Evolutionary conservation across 129 eudicot genomes (phyloP), one percentile per base, ranked within the genome.

Genomic region (Mikania micrantha): DNA sequence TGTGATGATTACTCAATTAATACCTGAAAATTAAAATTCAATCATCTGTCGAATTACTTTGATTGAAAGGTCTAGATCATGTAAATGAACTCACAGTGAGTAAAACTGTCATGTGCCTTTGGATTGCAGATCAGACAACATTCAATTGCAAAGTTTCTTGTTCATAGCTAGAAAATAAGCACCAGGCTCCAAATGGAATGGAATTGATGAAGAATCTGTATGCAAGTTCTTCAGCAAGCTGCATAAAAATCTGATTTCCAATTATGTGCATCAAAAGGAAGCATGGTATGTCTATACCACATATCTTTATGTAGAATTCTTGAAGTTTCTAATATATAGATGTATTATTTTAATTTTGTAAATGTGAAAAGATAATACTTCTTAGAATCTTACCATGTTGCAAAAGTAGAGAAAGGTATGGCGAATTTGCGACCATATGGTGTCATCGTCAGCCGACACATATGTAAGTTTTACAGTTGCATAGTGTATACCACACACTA

Each of bases 391-490:
- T 73, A 81, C 81, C 79, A 68, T 79, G 78, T 83, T 72, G 84
- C 79, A 83, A 68, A 83, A 80, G 72, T 76, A 76, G 76, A 78
- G 85, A 66, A 87, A 71, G 90, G 87, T 69, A 84, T 70, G 90
- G 86, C 79, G 79, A 69, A 77, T 74, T 74, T 54, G 48, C 73
- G 63, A 74, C 84, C 90, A 84, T 45, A 82, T 84, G 90, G 84
- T 76, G 60, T 64, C 71, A 70, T 72, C 71, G 70, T 69, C 77
- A 57, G 58, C 75, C 57, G 82, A 81, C 82, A 60, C n/a, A 17
- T 63, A 65, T 69, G 74, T 72, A 34, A 59, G 60, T 77, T 52
- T 25, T 27, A 41, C 44, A 76, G 56, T 57, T 32, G 77, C 74
- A 66, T 65, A 56, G 79, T 56, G 15, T 40, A 8, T 29, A 78